Evolutionary conservation across 345 rosid species (phyloP).

Genomic region (Eucalyptus cloeziana): DNA sequence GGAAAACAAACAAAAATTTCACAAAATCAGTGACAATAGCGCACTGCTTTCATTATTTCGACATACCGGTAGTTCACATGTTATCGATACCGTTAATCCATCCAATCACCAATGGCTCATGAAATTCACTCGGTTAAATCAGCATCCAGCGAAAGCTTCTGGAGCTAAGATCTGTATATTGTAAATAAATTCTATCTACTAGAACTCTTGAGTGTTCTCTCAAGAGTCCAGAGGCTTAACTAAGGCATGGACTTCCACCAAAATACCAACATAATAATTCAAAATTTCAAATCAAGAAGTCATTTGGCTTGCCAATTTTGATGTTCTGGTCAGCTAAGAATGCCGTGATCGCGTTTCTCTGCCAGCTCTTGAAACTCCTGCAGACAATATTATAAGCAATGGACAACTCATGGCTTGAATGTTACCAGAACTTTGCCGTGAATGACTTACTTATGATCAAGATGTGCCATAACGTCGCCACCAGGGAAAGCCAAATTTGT

Average conservation of each 20-base stretch:
- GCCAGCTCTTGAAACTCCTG: conserved; percentile 97
- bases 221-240: not conserved
- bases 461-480: conserved; percentile 82
- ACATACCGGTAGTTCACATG: not conserved
- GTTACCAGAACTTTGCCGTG: not conserved
- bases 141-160: not conserved
- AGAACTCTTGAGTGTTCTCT: not conserved
- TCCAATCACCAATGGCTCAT: not conserved
- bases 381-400: not conserved
- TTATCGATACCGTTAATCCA: not conserved
- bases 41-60: not conserved
- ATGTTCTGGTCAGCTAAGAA: conserved; percentile 54
- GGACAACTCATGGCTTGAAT: not conserved
- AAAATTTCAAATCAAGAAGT: conserved; percentile 12
- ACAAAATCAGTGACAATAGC: not conserved
- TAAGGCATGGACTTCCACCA: not conserved
- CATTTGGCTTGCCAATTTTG: conserved; percentile 48
- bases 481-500: conserved; percentile 72
- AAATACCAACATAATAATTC: not conserved
- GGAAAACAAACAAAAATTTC: not conserved
- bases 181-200: not conserved
- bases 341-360: conserved; percentile 57
- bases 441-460: conserved; percentile 78
- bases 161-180: not conserved
- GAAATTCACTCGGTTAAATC: not conserved